Evolutionary conservation across 495 filamentous ascomycete genomes (phyloP).

Genomic region (Ascodesmis nigricans): DNA sequence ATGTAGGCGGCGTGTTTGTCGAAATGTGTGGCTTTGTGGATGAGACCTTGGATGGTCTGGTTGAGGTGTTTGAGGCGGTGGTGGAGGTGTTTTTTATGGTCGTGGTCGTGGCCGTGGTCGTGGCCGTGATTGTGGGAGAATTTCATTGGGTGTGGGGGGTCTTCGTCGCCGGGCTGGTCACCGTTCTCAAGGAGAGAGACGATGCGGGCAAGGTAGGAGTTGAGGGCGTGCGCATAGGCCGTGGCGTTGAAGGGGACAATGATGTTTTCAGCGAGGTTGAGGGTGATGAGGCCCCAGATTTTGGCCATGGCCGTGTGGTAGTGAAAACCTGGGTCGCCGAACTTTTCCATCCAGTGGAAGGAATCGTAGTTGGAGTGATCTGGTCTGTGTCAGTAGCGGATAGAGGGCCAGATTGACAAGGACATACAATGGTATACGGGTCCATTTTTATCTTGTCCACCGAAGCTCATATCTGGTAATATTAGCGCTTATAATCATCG

Average conservation of each 20-base stretch:
- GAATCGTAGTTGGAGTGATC: conserved; percentile 62
- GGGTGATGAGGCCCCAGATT: conserved; percentile 29
- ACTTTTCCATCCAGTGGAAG: conserved; percentile 53
- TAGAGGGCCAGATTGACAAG: too few relatives aligned
- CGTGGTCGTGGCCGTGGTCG: background rate
- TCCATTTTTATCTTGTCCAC: conserved; percentile 25
- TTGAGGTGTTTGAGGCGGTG: background rate
- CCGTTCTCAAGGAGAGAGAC: too few relatives aligned
- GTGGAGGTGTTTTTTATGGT: background rate
- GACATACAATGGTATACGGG: conserved; percentile 54
- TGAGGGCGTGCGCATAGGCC: conserved; percentile 35
- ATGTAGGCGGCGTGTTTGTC: conserved; percentile 21
- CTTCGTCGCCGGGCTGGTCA: too few relatives aligned
- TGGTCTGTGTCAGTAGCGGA: too few relatives aligned
- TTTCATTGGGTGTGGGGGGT: too few relatives aligned
- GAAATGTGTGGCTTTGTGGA: conserved; percentile 31
- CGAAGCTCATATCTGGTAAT: conserved; percentile 42
- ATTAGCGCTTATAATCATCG: too few relatives aligned
- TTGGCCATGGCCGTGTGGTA: conserved; percentile 41
- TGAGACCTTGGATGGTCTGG: background rate
- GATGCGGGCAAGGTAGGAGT: too few relatives aligned
- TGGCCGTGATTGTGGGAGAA: background rate
- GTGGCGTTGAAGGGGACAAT: conserved; percentile 23
- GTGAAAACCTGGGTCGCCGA: conserved; percentile 37
- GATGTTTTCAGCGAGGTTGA: conserved; percentile 22